Evolutionary conservation across 2,329 filamentous ascomycete genomes (phyloP), one percentile per base, ranked within the genome.

Genomic region (Metarhizium brunneum): DNA sequence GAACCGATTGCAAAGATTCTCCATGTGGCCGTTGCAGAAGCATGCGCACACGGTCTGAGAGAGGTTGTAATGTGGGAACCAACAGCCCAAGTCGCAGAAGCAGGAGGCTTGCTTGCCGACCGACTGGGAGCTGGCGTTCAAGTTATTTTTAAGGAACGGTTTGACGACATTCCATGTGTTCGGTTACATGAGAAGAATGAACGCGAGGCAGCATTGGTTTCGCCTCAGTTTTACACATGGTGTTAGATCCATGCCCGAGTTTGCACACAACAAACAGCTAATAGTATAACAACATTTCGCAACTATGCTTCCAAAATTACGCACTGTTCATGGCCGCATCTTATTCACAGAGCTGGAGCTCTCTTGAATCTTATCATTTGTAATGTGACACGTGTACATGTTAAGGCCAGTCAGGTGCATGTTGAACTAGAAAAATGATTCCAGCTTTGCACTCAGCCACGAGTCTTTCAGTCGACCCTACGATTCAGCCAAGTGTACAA

Each of bases 1-100:
- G 11, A 18, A 11, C n/a, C 42, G 7, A 45, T 45, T 20, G 42
- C 42, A 45, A 45, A 45, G 42, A 20, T 68, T 63, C 47, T 58
- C 71, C 36, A 58, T 29, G 58, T 57, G 2, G 62, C 68, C 36
- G 55, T 67, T 6, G 57, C 58, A 7, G 54, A 57, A 6, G 60
- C 66, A 14, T 69, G 67, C 47, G 60, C 65, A 16, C 50, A 54
- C 6, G 42, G 42, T 18, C n/a, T 45, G 7, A 45, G 18, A 25
- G 42, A 45, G 11, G 42, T 45, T 6, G 42, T 45, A 7, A 45
- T 45, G 42, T 45, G 42, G 42, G n/a, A 45, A 4, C 42, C 42
- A 20, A 20, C 42, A 5, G 2, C 16, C 16, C 16, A 45, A 5
- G 42, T 45, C 6, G 18, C 7, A 10, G n/a, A 45, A 45, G 42